Base-by-base conservation (phyloP, 2,329 filamentous ascomycete species). In the Aspergillus sp. region DNA sequence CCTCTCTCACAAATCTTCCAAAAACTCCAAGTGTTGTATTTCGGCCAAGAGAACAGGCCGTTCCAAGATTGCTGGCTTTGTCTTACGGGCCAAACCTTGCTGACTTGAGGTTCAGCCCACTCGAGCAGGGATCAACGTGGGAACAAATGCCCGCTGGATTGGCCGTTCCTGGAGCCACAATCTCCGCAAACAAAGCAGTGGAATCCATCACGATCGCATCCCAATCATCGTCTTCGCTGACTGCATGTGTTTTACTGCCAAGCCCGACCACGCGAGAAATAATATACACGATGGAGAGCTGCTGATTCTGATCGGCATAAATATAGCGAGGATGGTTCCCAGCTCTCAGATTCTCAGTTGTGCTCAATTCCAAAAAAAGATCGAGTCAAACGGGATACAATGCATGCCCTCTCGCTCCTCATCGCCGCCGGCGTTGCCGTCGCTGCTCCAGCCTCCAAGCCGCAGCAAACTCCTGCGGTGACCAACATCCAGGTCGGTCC, bases 401-500 rank as follows among this genome's bases (percentile, higher is more conserved):
- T 63, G 61, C 57, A 62, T 48, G 41, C 61, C 23, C 35, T 56
- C 14, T 53, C 49, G 17, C 52, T 64, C 17, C 41, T 64, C 15
- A 19, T 57, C 33, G 39, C 58, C 9, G 60, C 56, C 3, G 54
- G 62, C 31, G 23, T 60, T 35, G 58, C 55, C 23, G 56, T 51
- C 35, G 62, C 62, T 12, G 56, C 60, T 8, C 60, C 62, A 3
- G 56, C 60, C 17, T 50, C 45, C 49, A 55, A 45, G 41, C 41
- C 46, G 55, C 33, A 48, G 25, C 27, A 44, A 31, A 12, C 33
- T 35, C 17, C 44, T 33, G 44, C 44, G 5, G 45, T 62, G 31
- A 62, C 57, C 52, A 63, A 64, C 52, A 64, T 64, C 53, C 62
- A 64, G 44, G 62, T 64, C 33, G 62, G 62, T 4, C 61, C 61